Evolutionary conservation across 2,329 filamentous ascomycete species (phyloP).

Genomic region (Cladosporium sp.): DNA sequence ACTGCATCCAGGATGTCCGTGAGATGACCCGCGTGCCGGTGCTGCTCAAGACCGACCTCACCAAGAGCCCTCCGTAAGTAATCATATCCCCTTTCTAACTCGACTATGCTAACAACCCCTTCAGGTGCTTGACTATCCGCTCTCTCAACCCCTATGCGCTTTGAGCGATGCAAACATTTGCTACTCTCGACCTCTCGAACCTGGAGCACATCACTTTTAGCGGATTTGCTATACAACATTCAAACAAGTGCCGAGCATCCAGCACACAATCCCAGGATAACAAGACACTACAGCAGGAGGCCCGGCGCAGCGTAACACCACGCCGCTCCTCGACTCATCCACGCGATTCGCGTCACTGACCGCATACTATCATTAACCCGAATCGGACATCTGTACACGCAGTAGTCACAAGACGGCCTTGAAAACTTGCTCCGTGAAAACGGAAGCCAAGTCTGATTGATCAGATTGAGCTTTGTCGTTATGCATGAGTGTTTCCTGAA

Average conservation of each 20-base stretch:
- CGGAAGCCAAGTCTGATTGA: too few species aligned
- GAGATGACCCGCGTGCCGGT: slow-evolving; percentile 98
- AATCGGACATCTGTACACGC: background rate
- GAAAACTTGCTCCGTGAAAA: too few species aligned
- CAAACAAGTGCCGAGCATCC: slow-evolving; percentile 10
- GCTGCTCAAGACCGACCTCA: slow-evolving; percentile 95
- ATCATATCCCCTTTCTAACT: too few species aligned
- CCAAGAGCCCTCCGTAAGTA: slow-evolving; percentile 98
- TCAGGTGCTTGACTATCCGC: slow-evolving; percentile 75
- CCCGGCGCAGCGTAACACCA: slow-evolving; percentile 14
- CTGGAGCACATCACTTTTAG: background rate
- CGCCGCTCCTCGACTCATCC: slow-evolving; percentile 4
- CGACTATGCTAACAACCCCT: slow-evolving; percentile 13
- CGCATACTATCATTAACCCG: slow-evolving; percentile 18
- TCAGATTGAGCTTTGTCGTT: too few species aligned
- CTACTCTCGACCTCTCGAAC: background rate
- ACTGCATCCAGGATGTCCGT: slow-evolving; percentile 96
- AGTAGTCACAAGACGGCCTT: background rate
- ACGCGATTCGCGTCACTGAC: slow-evolving; percentile 17
- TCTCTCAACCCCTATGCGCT: slow-evolving; percentile 74
- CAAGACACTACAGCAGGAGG: slow-evolving; percentile 17
- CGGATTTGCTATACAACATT: slow-evolving; percentile 4
- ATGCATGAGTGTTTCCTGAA: too few species aligned
- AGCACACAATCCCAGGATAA: slow-evolving; percentile 18
- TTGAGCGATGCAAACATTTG: slow-evolving; percentile 24